Percentiles rank a stretch among this genome's conserved stretches.
phyloP scores from a whole-genome alignment of 2,329 filamentous ascomycete species.

The Fusarium sp. region DNA sequence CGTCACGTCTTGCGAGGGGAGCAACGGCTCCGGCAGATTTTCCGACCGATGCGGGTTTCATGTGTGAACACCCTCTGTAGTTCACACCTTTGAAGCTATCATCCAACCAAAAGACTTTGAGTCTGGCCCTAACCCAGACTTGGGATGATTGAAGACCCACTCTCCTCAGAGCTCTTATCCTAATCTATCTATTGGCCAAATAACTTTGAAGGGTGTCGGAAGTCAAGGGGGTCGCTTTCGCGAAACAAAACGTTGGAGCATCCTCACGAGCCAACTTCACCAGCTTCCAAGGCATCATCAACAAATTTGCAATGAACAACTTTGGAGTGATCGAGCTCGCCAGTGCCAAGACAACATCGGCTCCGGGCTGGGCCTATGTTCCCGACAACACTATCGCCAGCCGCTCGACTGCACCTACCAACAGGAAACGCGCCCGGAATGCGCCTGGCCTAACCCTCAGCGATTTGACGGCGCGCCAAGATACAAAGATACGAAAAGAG shows the following conservation, averaged over 20 bases:
- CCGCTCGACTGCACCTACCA: conserved; percentile 66
- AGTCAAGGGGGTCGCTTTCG: background rate
- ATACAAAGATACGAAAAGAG: conserved; percentile 83
- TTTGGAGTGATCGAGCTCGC: conserved; percentile 88
- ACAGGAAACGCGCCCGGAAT: conserved; percentile 79
- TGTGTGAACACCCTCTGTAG: background rate
- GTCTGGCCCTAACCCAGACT: background rate
- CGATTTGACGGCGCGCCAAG: conserved; percentile 84
- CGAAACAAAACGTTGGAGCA: background rate
- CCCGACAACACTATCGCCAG: conserved; percentile 74
- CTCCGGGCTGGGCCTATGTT: conserved; percentile 94
- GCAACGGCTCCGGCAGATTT: conserved; percentile 35
- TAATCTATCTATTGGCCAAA: background rate
- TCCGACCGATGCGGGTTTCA: conserved; percentile 8
- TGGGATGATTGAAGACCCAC: background rate
- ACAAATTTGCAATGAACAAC: conserved; percentile 64
- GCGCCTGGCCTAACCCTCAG: conserved; percentile 63
- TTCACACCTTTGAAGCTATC: background rate
- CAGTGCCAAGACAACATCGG: conserved; percentile 73
- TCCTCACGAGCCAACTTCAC: conserved; percentile 1
- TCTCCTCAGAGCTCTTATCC: background rate
- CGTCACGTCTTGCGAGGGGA: conserved; percentile 21
- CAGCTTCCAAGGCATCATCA: background rate
- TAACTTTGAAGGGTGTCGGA: background rate
- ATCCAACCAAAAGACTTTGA: background rate